Percentiles rank a stretch among this genome's conserved stretches.
Evolutionary conservation across 1,284 basidiomycete genomes (phyloP).

Genomic region (Laetiporus sulphureus): DNA sequence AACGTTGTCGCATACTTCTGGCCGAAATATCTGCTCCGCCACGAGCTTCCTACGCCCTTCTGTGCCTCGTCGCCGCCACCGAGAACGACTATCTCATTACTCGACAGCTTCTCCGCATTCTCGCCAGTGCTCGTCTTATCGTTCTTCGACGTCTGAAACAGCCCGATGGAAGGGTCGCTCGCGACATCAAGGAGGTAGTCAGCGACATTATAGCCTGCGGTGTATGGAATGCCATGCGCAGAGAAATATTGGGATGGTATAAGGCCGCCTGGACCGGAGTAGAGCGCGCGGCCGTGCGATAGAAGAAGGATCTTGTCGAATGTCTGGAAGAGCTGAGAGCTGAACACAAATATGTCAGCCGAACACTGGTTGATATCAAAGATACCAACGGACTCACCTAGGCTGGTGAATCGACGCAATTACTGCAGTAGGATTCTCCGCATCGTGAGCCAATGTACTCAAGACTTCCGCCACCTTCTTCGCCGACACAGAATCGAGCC

Average conservation of each 20-base stretch:
- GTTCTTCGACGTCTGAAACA: slow-evolving; percentile 27
- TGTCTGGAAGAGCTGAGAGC: slow-evolving; percentile 77
- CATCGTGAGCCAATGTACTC: slow-evolving; percentile 64
- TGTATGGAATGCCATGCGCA: slow-evolving; percentile 36
- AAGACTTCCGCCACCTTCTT: slow-evolving; percentile 73
- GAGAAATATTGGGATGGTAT: slow-evolving; percentile 63
- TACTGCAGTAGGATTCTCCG: slow-evolving; percentile 66
- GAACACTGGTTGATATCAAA: neutral
- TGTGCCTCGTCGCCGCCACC: slow-evolving; percentile 4
- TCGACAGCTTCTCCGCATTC: slow-evolving; percentile 5
- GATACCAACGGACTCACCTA: slow-evolving; percentile 34
- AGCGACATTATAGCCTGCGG: slow-evolving; percentile 80
- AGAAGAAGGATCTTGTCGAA: slow-evolving; percentile 82
- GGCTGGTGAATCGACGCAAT: slow-evolving; percentile 88
- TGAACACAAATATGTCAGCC: too few relatives aligned
- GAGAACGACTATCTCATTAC: slow-evolving; percentile 8
- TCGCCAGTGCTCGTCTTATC: slow-evolving; percentile 1
- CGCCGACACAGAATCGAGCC: slow-evolving; percentile 83
- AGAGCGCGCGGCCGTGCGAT: slow-evolving; percentile 72
- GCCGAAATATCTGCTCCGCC: slow-evolving; percentile 6
- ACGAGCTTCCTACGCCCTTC: slow-evolving; percentile 8
- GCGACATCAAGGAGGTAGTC: slow-evolving; percentile 87
- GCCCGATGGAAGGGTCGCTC: slow-evolving; percentile 46
- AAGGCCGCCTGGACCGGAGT: slow-evolving; percentile 69
- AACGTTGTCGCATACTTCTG: slow-evolving; percentile 62